Conservation (phyloP, 805 yeast species). For the Wickerhamiella sorbophila region DNA sequence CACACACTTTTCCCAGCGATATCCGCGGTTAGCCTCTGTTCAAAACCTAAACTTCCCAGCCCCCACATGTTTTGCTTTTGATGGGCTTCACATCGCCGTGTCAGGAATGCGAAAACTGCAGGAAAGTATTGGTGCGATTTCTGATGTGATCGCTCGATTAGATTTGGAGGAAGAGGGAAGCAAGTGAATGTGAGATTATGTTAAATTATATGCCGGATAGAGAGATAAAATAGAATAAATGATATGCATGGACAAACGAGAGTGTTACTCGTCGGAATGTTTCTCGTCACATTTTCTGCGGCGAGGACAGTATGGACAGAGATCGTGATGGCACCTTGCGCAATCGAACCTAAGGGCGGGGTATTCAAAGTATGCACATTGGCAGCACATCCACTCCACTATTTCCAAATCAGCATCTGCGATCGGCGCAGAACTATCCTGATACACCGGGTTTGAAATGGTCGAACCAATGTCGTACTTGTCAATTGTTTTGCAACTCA, state of each 20-base stretch:
- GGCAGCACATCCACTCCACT: slow-evolving; percentile 26
- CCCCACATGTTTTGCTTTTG: slow-evolving; percentile 41
- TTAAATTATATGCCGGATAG: not conserved
- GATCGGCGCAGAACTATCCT: not conserved
- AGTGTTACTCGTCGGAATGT: too few relatives aligned
- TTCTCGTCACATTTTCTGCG: slow-evolving; percentile 14
- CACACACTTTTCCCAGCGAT: slow-evolving; percentile 90
- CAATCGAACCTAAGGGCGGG: slow-evolving; percentile 22
- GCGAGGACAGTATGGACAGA: slow-evolving; percentile 24
- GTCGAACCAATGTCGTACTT: too few relatives aligned
- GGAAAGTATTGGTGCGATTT: slow-evolving; percentile 17
- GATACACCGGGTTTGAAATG: too few relatives aligned
- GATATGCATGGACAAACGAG: not conserved
- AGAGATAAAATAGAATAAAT: not conserved
- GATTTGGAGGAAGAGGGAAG: slow-evolving; percentile 6
- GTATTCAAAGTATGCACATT: slow-evolving; percentile 22
- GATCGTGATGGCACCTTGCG: slow-evolving; percentile 20
- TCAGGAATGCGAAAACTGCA: slow-evolving; percentile 29
- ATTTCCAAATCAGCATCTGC: slow-evolving; percentile 7
- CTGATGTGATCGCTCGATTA: slow-evolving; percentile 13
- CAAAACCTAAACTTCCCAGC: slow-evolving; percentile 8
- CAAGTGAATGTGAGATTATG: not conserved
- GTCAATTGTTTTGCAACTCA: too few relatives aligned
- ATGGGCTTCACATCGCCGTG: slow-evolving; percentile 42
- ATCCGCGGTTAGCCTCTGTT: slow-evolving; percentile 39